phyloP scores from a whole-genome alignment of 306 rosid species.

The Psophocarpus tetragonolobus region DNA sequence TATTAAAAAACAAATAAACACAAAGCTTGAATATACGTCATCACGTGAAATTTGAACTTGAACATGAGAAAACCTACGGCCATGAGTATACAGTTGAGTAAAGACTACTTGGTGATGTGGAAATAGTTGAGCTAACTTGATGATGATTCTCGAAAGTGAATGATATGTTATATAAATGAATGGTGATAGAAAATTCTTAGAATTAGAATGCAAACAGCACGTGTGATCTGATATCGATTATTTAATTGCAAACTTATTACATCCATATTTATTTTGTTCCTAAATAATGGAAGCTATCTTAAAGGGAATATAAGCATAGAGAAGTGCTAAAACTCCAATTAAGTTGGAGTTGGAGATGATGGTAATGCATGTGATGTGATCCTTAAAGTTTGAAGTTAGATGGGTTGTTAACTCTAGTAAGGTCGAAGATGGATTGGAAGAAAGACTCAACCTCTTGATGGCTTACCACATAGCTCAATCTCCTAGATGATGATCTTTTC shows the following conservation, averaged over 20 bases:
- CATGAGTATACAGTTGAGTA: neutral
- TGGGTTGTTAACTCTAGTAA: slow-evolving; percentile 49
- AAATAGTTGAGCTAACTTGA: neutral
- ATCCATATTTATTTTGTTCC: neutral
- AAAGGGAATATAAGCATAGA: neutral
- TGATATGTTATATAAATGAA: neutral
- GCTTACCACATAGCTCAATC: slow-evolving; percentile 33
- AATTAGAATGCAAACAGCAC: neutral
- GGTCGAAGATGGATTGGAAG: slow-evolving; percentile 46
- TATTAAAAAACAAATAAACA: neutral
- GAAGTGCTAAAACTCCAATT: neutral
- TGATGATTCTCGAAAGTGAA: neutral
- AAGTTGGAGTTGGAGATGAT: neutral
- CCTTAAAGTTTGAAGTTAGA: too few species aligned
- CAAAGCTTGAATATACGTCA: neutral
- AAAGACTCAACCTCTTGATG: slow-evolving; percentile 58
- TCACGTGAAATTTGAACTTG: neutral
- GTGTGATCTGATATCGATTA: neutral
- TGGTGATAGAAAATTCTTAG: neutral
- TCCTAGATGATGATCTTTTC: slow-evolving; percentile 38
- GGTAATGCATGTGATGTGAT: neutral
- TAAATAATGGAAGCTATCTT: slow-evolving; percentile 10
- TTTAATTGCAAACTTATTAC: slow-evolving; percentile 23
- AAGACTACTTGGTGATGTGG: neutral
- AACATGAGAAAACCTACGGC: neutral